Evolutionary conservation across 768 basidiomycete species (phyloP), one percentile per base, ranked within the genome.

Genomic region (Russula ochroleuca): DNA sequence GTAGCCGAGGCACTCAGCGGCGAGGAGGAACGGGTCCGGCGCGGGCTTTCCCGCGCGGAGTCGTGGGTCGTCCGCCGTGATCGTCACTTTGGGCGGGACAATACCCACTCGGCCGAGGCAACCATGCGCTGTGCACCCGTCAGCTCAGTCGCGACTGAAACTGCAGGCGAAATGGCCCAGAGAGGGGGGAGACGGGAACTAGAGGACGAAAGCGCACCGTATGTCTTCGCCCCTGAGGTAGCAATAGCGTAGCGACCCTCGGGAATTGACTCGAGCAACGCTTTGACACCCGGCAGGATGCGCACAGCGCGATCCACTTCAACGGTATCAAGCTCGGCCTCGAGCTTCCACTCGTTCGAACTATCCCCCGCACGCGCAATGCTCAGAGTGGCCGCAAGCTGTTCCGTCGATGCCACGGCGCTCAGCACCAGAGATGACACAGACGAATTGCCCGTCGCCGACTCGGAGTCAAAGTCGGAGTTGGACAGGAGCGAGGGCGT

Each of bases 31-130:
- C 1, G 83, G 84, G 70, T 85, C 84, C 9, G 83, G 83, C 0
- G 83, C 82, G 33, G 84, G 84, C 72, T 85, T 85, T 25, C 84
- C 84, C 0, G 82, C 81, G 70, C 85, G 84, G 67, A 89, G 79
- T 38, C 87, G 84, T 68, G 85, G 83, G 78, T 89, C 86, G 71
- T 89, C 87, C 47, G 86, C 87, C 31, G 88, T 90, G 73, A 90
- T 86, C 33, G 86, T 88, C 45, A 88, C 81, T 51, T 76, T 73
- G 25, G 88, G 87, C 9, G 85, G 84, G 2, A 76, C 77, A 73
- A 89, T 88, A 14, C 85, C 86, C 33, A 86, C 87, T 51, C 86
- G 84, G 5, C 79, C 80, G 80, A 88, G 83, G 69, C 85, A 86
- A n/a, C 86, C 86, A 68, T 83, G 76, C 21, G 85, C 82, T 84